These are phyloP conservation scores for Mycena albidolilacea DNA, from an alignment of 768 basidiomycete species.

Conservation along the genomic window DNA sequence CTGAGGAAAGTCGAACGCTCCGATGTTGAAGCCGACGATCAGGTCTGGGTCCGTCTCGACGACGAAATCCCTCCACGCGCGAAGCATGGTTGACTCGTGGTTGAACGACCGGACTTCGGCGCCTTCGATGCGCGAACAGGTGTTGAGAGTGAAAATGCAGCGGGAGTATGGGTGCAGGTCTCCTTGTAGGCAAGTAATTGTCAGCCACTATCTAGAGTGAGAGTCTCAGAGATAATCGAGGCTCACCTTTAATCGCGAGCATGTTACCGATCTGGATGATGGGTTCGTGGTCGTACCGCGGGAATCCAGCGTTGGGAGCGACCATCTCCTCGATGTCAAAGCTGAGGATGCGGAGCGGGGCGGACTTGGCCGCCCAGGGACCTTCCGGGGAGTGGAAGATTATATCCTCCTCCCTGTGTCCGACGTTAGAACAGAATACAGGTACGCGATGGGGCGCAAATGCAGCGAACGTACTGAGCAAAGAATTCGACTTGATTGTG, in stretches of 20 bases:
- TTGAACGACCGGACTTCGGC: constrained; percentile 79
- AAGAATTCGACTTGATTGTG: constrained; percentile 24
- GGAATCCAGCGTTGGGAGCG: not conserved
- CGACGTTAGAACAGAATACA: not conserved
- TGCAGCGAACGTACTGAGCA: constrained; percentile 18
- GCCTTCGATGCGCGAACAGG: constrained; percentile 83
- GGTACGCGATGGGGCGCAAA: not conserved
- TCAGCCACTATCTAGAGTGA: no score
- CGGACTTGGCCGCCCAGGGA: constrained; percentile 1
- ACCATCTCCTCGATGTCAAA: constrained; percentile 38
- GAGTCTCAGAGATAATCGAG: not conserved
- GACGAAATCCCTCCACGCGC: constrained; percentile 77
- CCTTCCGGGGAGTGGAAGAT: constrained; percentile 10
- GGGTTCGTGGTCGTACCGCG: not conserved
- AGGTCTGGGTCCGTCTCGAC: constrained; percentile 81
- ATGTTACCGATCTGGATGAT: constrained; percentile 23
- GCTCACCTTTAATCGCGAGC: not conserved
- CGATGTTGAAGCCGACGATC: constrained; percentile 82
- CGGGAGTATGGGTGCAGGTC: constrained; percentile 40
- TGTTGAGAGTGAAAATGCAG: constrained; percentile 83
- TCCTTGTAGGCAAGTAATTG: no score
- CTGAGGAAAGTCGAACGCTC: constrained; percentile 84
- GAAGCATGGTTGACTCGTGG: constrained; percentile 69
- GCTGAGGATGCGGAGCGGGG: constrained; percentile 36
- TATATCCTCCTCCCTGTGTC: constrained; percentile 30